Evolutionary conservation across 2,329 filamentous ascomycete genomes (phyloP).

Genomic region (Colletotrichum tamarilloi): DNA sequence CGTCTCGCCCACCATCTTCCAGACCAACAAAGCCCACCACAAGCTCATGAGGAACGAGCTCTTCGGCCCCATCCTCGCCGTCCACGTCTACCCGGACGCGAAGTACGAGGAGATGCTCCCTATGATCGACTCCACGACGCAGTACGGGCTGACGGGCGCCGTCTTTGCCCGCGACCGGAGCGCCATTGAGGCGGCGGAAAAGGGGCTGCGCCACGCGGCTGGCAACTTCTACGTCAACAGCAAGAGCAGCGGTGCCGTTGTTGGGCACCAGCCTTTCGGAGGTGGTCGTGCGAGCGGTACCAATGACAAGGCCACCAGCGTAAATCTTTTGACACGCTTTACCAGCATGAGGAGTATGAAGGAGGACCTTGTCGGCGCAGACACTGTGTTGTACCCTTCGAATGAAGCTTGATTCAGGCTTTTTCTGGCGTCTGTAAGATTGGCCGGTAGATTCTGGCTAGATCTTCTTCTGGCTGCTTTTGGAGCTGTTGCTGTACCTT

Average conservation of each 20-base stretch:
- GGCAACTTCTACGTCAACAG: slow-evolving; percentile 91
- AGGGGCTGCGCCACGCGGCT: slow-evolving; percentile 76
- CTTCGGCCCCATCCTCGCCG: slow-evolving; percentile 81
- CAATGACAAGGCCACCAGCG: slow-evolving; percentile 78
- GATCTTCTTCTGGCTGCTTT: too few relatives aligned
- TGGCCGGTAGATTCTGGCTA: too few relatives aligned
- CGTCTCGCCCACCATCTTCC: slow-evolving; percentile 86
- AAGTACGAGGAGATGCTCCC: slow-evolving; percentile 36
- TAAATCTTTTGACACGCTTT: slow-evolving; percentile 72
- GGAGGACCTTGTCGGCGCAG: slow-evolving; percentile 77
- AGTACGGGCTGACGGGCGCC: slow-evolving; percentile 82
- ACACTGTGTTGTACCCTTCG: slow-evolving; percentile 75
- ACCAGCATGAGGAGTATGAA: slow-evolving; percentile 76
- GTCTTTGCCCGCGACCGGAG: slow-evolving; percentile 78
- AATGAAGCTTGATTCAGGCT: slow-evolving; percentile 65
- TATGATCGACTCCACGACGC: slow-evolving; percentile 76
- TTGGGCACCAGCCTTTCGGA: slow-evolving; percentile 79
- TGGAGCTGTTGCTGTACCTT: too few relatives aligned
- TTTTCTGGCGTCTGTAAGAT: too few relatives aligned
- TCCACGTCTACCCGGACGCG: slow-evolving; percentile 82
- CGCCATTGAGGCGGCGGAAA: slow-evolving; percentile 75
- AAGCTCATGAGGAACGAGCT: slow-evolving; percentile 81
- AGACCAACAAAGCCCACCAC: slow-evolving; percentile 78
- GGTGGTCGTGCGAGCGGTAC: slow-evolving; percentile 76
- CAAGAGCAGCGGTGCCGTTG: slow-evolving; percentile 80